These are phyloP conservation scores for Wickerhamomyces bisporus DNA, from an alignment of 805 yeast genomes.

Conservation along the genomic window DNA sequence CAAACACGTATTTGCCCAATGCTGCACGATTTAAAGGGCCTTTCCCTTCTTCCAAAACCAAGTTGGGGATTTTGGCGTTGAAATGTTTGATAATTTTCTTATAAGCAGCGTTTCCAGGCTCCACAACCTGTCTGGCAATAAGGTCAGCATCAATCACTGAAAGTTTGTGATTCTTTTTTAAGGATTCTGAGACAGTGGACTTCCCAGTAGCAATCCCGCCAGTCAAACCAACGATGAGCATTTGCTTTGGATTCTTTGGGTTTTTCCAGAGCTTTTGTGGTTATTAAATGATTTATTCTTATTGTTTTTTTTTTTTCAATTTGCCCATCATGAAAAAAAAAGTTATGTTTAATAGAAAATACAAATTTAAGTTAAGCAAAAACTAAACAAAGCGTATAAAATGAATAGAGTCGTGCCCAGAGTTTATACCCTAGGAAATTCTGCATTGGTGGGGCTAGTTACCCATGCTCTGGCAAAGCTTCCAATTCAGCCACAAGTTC, in stretches of 20 bases:
- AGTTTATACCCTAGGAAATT: constrained; percentile 40
- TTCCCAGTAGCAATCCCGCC: constrained; percentile 99
- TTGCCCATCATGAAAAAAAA: neutral
- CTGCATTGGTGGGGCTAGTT: constrained; percentile 36
- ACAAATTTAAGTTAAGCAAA: too few species aligned
- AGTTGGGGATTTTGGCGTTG: constrained; percentile 44
- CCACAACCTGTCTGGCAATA: constrained; percentile 81
- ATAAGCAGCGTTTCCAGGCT: constrained; percentile 74
- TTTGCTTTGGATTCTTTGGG: constrained; percentile 23
- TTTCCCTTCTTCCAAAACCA: constrained; percentile 28
- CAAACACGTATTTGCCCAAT: constrained; percentile 76
- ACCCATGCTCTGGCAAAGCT: constrained; percentile 36
- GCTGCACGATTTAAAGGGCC: constrained; percentile 59
- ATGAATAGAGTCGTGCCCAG: constrained; percentile 17
- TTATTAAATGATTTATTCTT: too few species aligned
- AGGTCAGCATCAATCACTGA: constrained; percentile 84
- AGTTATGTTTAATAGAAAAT: too few species aligned
- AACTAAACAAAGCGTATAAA: too few species aligned
- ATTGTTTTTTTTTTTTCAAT: too few species aligned
- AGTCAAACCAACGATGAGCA: constrained; percentile 92
- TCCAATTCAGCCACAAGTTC: constrained; percentile 31
- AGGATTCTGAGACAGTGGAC: constrained; percentile 71
- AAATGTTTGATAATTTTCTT: constrained; percentile 59
- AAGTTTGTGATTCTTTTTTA: constrained; percentile 45
- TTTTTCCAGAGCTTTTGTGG: neutral